Percentiles rank a stretch among this genome's conserved stretches.
phyloP scores from a whole-genome alignment of 2,329 filamentous ascomycete genomes.

The Beauveria medogensis region DNA sequence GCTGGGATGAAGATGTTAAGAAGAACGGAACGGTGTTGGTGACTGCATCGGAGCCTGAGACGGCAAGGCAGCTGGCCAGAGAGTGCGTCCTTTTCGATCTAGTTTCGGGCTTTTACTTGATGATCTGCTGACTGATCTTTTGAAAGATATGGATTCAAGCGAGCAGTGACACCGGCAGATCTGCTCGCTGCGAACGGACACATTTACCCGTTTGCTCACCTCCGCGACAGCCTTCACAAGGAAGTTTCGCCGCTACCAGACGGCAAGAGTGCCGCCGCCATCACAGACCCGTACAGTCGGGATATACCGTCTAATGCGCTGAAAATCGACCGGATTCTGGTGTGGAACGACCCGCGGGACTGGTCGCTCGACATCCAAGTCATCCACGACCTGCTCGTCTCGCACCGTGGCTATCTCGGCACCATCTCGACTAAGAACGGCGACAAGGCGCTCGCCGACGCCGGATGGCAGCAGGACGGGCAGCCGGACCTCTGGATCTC shows the following conservation, averaged over 20 bases:
- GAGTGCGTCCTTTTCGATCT: conserved; percentile 30
- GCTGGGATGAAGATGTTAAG: conserved; percentile 34
- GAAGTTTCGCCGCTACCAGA: conserved; percentile 23
- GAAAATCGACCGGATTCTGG: conserved; percentile 82
- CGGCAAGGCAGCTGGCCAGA: conserved; percentile 67
- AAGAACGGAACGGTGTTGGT: conserved; percentile 55
- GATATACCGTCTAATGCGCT: conserved; percentile 38
- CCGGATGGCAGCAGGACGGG: conserved; percentile 72
- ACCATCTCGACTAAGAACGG: conserved; percentile 71
- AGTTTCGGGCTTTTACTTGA: not conserved
- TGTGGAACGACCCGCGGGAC: conserved; percentile 93
- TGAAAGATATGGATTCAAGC: conserved; percentile 60
- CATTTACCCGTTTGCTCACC: conserved; percentile 71
- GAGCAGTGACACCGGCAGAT: conserved; percentile 79
- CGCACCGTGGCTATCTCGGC: conserved; percentile 68
- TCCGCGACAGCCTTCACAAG: conserved; percentile 24
- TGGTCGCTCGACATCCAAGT: conserved; percentile 88
- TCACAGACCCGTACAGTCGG: conserved; percentile 25
- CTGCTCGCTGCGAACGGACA: conserved; percentile 65
- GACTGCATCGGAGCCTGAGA: conserved; percentile 59
- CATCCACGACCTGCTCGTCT: conserved; percentile 75
- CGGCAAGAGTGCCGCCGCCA: conserved; percentile 24
- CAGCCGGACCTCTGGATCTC: conserved; percentile 81
- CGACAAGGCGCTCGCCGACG: conserved; percentile 53
- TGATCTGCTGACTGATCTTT: not conserved